Percentiles rank a stretch among this genome's conserved stretches.
These are phyloP conservation scores for Rhodotorula sp. DNA, from an alignment of 1,284 basidiomycete genomes.

Conservation along the genomic window DNA sequence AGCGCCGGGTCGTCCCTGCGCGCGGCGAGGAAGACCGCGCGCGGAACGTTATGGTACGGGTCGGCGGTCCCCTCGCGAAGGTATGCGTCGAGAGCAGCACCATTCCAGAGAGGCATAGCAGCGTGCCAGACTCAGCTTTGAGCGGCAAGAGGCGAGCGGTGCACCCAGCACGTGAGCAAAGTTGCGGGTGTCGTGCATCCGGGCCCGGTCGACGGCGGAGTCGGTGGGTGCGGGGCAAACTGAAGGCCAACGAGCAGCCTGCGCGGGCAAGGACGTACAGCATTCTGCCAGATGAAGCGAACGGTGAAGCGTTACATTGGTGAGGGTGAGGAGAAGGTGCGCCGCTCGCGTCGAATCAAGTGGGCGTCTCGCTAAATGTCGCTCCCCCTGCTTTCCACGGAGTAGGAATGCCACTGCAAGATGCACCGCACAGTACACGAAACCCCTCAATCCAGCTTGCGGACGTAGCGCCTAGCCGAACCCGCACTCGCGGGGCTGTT, in stretches of 20 bases:
- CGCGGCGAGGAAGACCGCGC: conserved; percentile 7
- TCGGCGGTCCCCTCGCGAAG: conserved; percentile 3
- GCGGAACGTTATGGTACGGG: conserved; percentile 4
- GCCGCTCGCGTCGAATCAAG: no score
- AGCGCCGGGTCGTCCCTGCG: neutral
- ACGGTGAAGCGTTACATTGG: no score
- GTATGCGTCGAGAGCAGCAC: neutral
- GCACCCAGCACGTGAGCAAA: neutral
- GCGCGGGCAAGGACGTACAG: no score
- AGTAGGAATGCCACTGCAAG: no score
- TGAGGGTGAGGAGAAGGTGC: no score
- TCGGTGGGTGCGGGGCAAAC: no score
- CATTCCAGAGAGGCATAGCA: neutral
- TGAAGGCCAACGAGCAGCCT: no score
- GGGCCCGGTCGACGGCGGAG: no score
- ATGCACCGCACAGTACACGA: no score
- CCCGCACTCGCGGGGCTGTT: conserved; percentile 11
- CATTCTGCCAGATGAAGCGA: no score
- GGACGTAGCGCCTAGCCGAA: conserved; percentile 13
- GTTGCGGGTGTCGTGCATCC: neutral
- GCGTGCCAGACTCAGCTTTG: neutral
- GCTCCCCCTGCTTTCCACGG: no score
- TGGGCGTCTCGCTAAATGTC: no score
- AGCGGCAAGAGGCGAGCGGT: neutral
- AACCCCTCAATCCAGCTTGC: conserved; percentile 5